Evolutionary conservation across 495 filamentous ascomycete species (phyloP).

Genomic region (Evernia prunastri): DNA sequence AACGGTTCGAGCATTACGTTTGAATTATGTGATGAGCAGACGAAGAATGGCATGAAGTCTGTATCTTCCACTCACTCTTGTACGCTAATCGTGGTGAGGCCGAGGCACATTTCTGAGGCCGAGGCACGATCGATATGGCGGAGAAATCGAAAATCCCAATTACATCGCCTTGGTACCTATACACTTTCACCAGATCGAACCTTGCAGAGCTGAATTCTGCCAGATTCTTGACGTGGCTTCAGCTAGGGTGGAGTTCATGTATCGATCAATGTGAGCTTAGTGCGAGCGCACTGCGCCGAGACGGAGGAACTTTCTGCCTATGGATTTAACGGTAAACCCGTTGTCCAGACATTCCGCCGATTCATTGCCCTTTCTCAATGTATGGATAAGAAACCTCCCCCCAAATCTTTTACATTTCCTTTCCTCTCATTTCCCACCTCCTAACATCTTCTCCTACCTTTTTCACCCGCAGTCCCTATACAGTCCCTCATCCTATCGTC

Average conservation of each 20-base stretch:
- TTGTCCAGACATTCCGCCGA: neutral
- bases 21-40: too few species aligned
- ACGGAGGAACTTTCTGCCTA: conserved; percentile 1
- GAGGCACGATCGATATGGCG: neutral
- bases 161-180: neutral
- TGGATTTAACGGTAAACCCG: neutral
- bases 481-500: neutral
- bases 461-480: neutral
- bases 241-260: too few species aligned
- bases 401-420: neutral
- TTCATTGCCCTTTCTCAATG: neutral
- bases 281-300: neutral
- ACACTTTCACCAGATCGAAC: neutral
- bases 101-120: too few species aligned
- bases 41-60: too few species aligned
- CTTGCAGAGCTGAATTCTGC: neutral
- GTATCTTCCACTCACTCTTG: too few species aligned
- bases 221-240: too few species aligned
- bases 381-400: neutral
- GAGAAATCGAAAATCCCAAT: too few species aligned
- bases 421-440: neutral
- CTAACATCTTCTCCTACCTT: neutral
- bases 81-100: too few species aligned
- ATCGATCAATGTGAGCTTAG: neutral
- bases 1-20: too few species aligned